A percentile compares a stretch with the other conserved stretches of the same genome.
phyloP scores from a whole-genome alignment of 2,329 filamentous ascomycete species.

The Fusarium chuoi region DNA sequence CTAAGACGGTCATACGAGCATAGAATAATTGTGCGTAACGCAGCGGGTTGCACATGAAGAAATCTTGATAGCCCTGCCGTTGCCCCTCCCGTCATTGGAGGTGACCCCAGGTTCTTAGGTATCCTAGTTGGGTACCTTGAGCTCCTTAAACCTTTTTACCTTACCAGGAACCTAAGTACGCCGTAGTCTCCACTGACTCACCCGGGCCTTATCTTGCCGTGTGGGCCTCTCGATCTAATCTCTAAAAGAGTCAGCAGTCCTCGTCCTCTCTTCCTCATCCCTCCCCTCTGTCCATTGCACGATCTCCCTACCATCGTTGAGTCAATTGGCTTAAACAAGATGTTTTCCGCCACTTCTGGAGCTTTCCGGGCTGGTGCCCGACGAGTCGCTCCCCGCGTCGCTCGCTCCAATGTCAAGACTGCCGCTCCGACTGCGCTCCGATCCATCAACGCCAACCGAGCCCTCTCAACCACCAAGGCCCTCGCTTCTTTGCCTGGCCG shows the following conservation, averaged over 20 bases:
- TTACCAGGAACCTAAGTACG: no score
- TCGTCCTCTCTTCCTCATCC: constrained; percentile 3
- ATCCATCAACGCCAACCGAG: constrained; percentile 42
- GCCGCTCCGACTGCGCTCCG: constrained; percentile 40
- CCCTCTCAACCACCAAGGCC: constrained; percentile 40
- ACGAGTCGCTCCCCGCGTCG: constrained; percentile 50
- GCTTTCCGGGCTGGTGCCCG: constrained; percentile 57
- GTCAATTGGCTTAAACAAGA: constrained; percentile 46
- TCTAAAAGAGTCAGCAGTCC: constrained; percentile 20
- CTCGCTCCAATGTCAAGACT: constrained; percentile 33
- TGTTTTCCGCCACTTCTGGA: constrained; percentile 57
- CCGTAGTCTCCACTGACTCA: neutral
- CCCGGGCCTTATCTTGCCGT: constrained; percentile 4
- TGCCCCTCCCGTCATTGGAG: constrained; percentile 22
- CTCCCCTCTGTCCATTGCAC: constrained; percentile 12
- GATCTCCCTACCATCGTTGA: constrained; percentile 15
- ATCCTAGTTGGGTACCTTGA: neutral
- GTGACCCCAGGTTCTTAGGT: neutral
- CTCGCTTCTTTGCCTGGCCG: constrained; percentile 33
- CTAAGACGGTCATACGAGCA: neutral
- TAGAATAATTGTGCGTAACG: neutral
- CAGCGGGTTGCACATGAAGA: neutral
- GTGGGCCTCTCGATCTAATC: constrained; percentile 4
- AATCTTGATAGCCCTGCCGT: neutral
- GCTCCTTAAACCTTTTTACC: neutral